These are phyloP conservation scores for Neonectria neomacrospora DNA, from an alignment of 2,329 filamentous ascomycete species.

Conservation along the genomic window DNA sequence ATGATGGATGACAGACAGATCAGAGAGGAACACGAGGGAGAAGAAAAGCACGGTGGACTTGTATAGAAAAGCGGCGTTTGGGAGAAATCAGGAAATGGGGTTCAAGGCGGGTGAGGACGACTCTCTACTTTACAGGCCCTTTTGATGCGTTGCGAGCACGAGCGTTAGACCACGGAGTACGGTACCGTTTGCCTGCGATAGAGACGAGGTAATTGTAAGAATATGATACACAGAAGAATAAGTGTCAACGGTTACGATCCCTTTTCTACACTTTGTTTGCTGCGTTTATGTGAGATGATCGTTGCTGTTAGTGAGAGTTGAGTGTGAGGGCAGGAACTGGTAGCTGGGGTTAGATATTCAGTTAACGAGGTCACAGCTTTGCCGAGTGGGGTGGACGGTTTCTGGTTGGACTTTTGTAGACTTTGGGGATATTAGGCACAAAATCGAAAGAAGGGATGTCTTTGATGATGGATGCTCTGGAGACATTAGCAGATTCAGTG, in stretches of 20 bases:
- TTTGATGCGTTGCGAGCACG: slow-evolving; percentile 22
- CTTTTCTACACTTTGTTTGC: background rate
- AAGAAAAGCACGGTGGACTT: slow-evolving; percentile 23
- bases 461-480: no score
- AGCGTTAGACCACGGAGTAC: slow-evolving; percentile 34
- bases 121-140: slow-evolving; percentile 18
- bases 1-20: background rate
- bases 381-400: background rate
- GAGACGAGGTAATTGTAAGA: slow-evolving; percentile 43
- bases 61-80: slow-evolving; percentile 39
- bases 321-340: slow-evolving; percentile 6
- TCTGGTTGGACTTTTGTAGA: background rate
- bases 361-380: slow-evolving; percentile 43
- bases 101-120: slow-evolving; percentile 11
- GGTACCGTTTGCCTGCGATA: slow-evolving; percentile 34
- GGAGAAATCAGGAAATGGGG: background rate
- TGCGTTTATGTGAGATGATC: slow-evolving; percentile 4
- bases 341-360: slow-evolving; percentile 39
- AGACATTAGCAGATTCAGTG: background rate
- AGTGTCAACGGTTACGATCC: background rate
- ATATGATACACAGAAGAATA: slow-evolving; percentile 22
- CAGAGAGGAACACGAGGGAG: slow-evolving; percentile 6
- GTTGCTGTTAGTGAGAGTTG: background rate
- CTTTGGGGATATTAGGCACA: background rate
- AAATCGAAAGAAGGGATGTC: background rate